A percentile compares a stretch with the other conserved stretches of the same genome.
Conservation (phyloP, 192 early-diverging fungal species). For the Coemansia furcata region DNA sequence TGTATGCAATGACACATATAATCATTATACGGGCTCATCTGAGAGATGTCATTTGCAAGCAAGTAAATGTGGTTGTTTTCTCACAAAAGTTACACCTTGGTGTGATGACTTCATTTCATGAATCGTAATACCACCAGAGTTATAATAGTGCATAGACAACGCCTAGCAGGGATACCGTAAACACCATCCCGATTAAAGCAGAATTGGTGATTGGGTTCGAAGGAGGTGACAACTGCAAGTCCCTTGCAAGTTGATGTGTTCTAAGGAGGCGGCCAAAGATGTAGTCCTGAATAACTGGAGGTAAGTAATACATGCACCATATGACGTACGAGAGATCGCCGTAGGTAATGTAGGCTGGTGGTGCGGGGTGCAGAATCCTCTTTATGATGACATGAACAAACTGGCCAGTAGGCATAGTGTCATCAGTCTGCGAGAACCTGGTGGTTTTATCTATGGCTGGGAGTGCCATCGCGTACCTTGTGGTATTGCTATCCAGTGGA, state of each 20-base stretch:
- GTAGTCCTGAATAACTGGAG: conserved; percentile 50
- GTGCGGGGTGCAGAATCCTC: conserved; percentile 37
- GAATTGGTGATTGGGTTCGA: not conserved
- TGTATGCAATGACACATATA: too few species aligned
- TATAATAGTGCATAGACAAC: not conserved
- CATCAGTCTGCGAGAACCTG: conserved; percentile 50
- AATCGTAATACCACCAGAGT: too few species aligned
- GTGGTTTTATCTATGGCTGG: conserved; percentile 50
- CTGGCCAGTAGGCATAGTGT: conserved; percentile 50
- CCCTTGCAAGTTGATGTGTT: conserved; percentile 20
- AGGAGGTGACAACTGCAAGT: not conserved
- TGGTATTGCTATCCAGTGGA: conserved; percentile 38
- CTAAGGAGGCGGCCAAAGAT: conserved; percentile 47
- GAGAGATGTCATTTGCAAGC: too few species aligned
- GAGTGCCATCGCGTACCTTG: conserved; percentile 45
- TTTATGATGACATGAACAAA: conserved; percentile 59
- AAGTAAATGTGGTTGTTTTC: too few species aligned
- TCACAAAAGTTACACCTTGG: too few species aligned
- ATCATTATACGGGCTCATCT: too few species aligned
- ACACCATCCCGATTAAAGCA: not conserved
- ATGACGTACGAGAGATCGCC: conserved; percentile 43
- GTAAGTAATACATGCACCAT: conserved; percentile 53
- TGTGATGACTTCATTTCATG: too few species aligned
- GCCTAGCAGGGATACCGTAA: not conserved
- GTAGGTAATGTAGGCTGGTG: conserved; percentile 59